Evolutionary conservation across 495 filamentous ascomycete species (phyloP).

Genomic region (Xylaria curta): DNA sequence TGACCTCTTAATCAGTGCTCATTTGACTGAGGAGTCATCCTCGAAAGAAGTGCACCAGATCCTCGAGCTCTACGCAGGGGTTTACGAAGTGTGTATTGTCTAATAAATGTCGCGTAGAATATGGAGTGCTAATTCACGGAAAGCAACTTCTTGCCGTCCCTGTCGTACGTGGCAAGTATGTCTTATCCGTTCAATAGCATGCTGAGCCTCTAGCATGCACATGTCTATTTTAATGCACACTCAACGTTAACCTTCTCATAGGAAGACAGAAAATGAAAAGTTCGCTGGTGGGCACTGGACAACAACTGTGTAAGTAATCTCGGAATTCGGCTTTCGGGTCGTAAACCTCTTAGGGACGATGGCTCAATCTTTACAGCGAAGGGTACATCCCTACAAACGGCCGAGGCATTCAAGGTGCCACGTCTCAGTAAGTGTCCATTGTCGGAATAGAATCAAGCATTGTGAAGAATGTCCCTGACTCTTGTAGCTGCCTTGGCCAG

Average conservation of each 20-base stretch:
- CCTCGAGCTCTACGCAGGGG: conserved; percentile 86
- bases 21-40: conserved; percentile 78
- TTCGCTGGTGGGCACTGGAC: conserved; percentile 97
- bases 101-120: neutral
- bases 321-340: neutral
- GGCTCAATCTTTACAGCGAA: conserved; percentile 53
- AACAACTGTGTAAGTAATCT: conserved; percentile 66
- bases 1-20: conserved; percentile 54
- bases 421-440: conserved; percentile 64
- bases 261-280: conserved; percentile 93
- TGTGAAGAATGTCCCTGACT: conserved; percentile 2
- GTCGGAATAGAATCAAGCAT: neutral
- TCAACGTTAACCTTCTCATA: conserved; percentile 2
- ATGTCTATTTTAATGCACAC: neutral
- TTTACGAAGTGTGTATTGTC: conserved; percentile 67
- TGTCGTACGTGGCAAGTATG: conserved; percentile 75
- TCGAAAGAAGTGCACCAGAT: conserved; percentile 88
- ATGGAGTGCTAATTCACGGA: neutral
- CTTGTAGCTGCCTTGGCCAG: conserved; percentile 74
- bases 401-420: conserved; percentile 94
- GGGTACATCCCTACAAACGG: conserved; percentile 94
- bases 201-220: no score
- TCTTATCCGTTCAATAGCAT: neutral
- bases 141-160: conserved; percentile 88
- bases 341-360: neutral